These are phyloP conservation scores for Thuja plicata DNA, from an alignment of 83 land plant species.

Conservation along the genomic window DNA sequence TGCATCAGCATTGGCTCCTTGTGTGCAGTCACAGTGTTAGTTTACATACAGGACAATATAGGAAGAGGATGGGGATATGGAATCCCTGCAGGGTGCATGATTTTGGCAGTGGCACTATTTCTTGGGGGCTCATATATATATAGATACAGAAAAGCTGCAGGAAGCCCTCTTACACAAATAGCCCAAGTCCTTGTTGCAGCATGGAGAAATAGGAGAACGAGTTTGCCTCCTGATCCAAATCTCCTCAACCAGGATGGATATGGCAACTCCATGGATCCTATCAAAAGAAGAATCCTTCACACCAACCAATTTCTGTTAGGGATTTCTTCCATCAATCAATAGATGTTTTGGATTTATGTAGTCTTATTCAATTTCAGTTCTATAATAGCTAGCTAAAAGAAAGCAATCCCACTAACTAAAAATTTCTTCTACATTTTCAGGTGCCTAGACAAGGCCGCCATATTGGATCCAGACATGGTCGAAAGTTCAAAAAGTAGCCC, in stretches of 20 bases:
- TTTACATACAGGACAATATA: slow-evolving; percentile 56
- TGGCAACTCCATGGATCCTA: background rate
- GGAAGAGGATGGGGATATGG: slow-evolving; percentile 60
- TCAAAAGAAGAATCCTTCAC: background rate
- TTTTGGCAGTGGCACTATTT: slow-evolving; percentile 32
- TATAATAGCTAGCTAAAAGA: slow-evolving; percentile 28
- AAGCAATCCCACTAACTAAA: slow-evolving; percentile 8
- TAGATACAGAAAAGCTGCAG: slow-evolving; percentile 43
- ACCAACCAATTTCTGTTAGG: slow-evolving; percentile 7
- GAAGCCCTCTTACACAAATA: slow-evolving; percentile 53
- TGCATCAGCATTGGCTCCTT: slow-evolving; percentile 53
- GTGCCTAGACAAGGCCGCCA: slow-evolving; percentile 67
- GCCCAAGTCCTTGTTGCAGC: slow-evolving; percentile 45
- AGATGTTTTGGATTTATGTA: background rate
- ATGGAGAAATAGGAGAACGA: slow-evolving; percentile 41
- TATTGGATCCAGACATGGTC: slow-evolving; percentile 17
- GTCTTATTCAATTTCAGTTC: background rate
- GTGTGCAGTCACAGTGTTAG: slow-evolving; percentile 54
- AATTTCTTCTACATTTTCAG: slow-evolving; percentile 17
- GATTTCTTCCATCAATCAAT: background rate
- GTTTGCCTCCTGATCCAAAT: slow-evolving; percentile 31
- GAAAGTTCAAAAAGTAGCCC: background rate
- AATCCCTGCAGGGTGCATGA: slow-evolving; percentile 51
- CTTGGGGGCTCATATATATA: slow-evolving; percentile 34
- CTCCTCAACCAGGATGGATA: background rate